phyloP scores from a whole-genome alignment of 192 early-diverging fungal genomes.

The Bifiguratus adelaidae region DNA sequence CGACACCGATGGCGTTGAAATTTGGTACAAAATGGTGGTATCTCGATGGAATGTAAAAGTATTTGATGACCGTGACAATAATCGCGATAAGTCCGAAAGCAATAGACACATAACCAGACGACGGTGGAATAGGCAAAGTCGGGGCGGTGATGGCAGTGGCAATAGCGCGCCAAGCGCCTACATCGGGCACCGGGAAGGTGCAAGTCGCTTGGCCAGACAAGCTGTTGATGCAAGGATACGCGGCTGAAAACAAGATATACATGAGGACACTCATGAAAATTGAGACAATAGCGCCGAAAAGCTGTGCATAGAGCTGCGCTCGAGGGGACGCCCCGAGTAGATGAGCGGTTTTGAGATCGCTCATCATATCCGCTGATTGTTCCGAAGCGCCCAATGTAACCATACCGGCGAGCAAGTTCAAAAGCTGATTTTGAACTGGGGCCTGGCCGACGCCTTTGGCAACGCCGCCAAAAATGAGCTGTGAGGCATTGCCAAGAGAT shows the following conservation, averaged over 20 bases:
- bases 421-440: conserved; percentile 27
- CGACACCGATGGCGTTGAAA: conserved; percentile 35
- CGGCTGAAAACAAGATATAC: conserved; percentile 45
- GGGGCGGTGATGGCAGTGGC: conserved; percentile 8
- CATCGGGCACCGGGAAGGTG: conserved; percentile 23
- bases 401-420: conserved; percentile 52
- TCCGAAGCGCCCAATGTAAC: conserved; percentile 41
- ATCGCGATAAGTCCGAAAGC: conserved; percentile 29
- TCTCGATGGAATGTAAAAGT: conserved; percentile 34
- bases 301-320: conserved; percentile 55
- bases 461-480: conserved; percentile 58
- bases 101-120: conserved; percentile 22
- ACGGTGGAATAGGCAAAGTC: conserved; percentile 17
- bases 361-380: conserved; percentile 59
- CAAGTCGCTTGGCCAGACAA: conserved; percentile 12
- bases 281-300: conserved; percentile 47
- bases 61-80: conserved; percentile 20
- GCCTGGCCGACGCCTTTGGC: conserved; percentile 31
- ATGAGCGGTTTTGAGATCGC: conserved; percentile 61
- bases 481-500: conserved; percentile 51
- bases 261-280: conserved; percentile 42
- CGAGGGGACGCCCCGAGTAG: conserved; percentile 48
- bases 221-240: conserved; percentile 50
- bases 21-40: conserved; percentile 44
- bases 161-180: conserved; percentile 21